A percentile compares a stretch with the other conserved stretches of the same genome.
Conservation (phyloP, 305 asterid genomes). For the Fraxinus angustifolia region DNA sequence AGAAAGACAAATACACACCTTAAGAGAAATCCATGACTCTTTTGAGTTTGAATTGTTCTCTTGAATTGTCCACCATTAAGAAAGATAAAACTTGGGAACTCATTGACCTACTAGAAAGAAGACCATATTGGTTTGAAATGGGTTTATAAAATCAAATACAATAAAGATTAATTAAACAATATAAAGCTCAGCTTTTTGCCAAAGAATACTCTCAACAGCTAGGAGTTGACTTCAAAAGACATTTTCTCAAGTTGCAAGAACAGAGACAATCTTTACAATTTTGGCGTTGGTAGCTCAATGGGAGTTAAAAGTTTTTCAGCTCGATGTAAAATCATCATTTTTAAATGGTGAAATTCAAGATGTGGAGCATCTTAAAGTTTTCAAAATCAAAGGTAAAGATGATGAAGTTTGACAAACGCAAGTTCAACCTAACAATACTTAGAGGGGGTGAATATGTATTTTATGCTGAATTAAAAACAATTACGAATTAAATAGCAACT, state of each 20-base stretch:
- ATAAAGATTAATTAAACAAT: not conserved
- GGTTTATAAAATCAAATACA: too few relatives aligned
- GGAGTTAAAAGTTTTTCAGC: not conserved
- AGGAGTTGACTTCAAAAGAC: not conserved
- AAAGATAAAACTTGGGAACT: not conserved
- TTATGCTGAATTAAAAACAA: too few relatives aligned
- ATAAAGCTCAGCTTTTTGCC: not conserved
- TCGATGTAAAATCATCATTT: not conserved
- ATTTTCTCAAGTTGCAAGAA: not conserved
- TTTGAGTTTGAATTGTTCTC: not conserved
- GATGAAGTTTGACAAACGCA: too few relatives aligned
- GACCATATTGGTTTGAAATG: not conserved
- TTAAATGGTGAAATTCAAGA: not conserved
- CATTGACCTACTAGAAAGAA: not conserved
- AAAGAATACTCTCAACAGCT: not conserved
- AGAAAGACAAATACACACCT: not conserved
- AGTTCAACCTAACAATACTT: too few relatives aligned
- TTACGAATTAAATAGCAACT: too few relatives aligned
- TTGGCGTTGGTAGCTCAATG: not conserved
- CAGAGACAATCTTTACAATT: not conserved
- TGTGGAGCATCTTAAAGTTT: not conserved
- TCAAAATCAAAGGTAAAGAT: not conserved
- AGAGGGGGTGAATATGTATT: too few relatives aligned
- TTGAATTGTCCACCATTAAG: not conserved
- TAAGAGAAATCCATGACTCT: not conserved